phyloP scores from a whole-genome alignment of 352 stramenopile species.

The Thraustotheca clavata region DNA sequence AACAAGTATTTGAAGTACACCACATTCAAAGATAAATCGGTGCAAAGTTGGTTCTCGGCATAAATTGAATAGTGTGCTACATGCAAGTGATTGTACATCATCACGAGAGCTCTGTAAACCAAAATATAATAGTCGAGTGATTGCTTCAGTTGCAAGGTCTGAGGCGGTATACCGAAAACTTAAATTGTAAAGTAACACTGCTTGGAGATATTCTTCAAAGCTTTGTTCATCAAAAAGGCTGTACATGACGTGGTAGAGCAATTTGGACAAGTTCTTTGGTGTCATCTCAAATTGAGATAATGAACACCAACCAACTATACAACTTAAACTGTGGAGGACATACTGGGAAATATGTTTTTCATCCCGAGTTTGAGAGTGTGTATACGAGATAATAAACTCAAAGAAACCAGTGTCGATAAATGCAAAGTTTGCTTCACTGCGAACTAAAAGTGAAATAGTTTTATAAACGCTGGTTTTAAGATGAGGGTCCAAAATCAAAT shows the following conservation, averaged over 20 bases:
- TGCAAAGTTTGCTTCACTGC: conserved; percentile 35
- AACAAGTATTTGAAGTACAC: conserved; percentile 35
- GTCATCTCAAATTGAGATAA: conserved; percentile 41
- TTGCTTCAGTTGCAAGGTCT: conserved; percentile 34
- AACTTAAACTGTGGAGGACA: conserved; percentile 49
- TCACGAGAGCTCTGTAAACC: conserved; percentile 1
- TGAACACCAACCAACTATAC: conserved; percentile 54
- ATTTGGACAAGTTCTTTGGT: conserved; percentile 32
- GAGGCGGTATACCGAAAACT: conserved; percentile 54
- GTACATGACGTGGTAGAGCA: conserved; percentile 42
- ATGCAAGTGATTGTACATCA: conserved; percentile 27
- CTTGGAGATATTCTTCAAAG: conserved; percentile 47
- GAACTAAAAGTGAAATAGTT: conserved; percentile 41
- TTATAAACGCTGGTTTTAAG: conserved; percentile 16
- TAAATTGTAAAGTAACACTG: conserved; percentile 66
- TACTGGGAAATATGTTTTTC: conserved; percentile 38
- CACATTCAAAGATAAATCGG: conserved; percentile 28
- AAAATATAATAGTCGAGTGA: conserved; percentile 33
- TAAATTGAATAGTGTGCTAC: conserved; percentile 50
- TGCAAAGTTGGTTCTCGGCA: conserved; percentile 59
- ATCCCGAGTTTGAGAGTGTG: conserved; percentile 22
- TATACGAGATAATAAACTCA: conserved; percentile 43
- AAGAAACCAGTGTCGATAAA: conserved; percentile 39
- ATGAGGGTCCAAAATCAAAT: conserved; percentile 22
- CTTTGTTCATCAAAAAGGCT: conserved; percentile 30